phyloP scores from a whole-genome alignment of 1,139 yeast genomes.

The Candida freyschussii region DNA sequence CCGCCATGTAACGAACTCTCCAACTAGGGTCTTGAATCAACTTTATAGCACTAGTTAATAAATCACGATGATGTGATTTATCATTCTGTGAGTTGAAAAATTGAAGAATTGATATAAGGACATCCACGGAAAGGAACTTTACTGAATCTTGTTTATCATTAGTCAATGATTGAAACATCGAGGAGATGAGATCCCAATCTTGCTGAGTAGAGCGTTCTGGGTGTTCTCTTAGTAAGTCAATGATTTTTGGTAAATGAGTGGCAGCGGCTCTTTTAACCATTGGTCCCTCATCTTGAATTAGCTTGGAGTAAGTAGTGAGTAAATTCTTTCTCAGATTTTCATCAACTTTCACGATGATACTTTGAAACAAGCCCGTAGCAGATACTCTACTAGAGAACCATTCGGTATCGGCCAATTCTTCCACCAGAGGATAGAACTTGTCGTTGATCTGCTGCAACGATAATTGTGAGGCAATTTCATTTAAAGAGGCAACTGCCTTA shows the following conservation, averaged over 20 bases:
- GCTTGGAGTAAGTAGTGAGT: slow-evolving; percentile 59
- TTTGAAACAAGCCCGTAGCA: slow-evolving; percentile 80
- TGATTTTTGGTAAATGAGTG: slow-evolving; percentile 66
- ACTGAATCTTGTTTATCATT: slow-evolving; percentile 94
- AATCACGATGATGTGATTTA: slow-evolving; percentile 52
- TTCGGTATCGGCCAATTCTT: slow-evolving; percentile 75
- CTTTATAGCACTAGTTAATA: slow-evolving; percentile 56
- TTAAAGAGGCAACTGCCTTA: slow-evolving; percentile 84
- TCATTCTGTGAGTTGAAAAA: slow-evolving; percentile 58
- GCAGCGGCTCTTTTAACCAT: slow-evolving; percentile 98
- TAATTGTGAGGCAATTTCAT: slow-evolving; percentile 61
- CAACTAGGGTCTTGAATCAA: slow-evolving; percentile 88
- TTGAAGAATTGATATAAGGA: slow-evolving; percentile 66
- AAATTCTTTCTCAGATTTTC: slow-evolving; percentile 51
- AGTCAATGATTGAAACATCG: slow-evolving; percentile 77
- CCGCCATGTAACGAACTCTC: slow-evolving; percentile 98
- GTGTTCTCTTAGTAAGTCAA: slow-evolving; percentile 49
- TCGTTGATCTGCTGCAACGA: slow-evolving; percentile 61
- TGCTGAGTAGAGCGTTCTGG: slow-evolving; percentile 35
- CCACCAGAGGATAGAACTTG: slow-evolving; percentile 70
- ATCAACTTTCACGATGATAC: slow-evolving; percentile 60
- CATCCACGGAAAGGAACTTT: slow-evolving; percentile 83
- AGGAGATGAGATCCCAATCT: slow-evolving; percentile 71
- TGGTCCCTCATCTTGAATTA: slow-evolving; percentile 90
- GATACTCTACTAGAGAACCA: slow-evolving; percentile 97